Evolutionary conservation across 2,329 filamentous ascomycete genomes (phyloP), one percentile per base, ranked within the genome.

Genomic region (Alternaria sp.): DNA sequence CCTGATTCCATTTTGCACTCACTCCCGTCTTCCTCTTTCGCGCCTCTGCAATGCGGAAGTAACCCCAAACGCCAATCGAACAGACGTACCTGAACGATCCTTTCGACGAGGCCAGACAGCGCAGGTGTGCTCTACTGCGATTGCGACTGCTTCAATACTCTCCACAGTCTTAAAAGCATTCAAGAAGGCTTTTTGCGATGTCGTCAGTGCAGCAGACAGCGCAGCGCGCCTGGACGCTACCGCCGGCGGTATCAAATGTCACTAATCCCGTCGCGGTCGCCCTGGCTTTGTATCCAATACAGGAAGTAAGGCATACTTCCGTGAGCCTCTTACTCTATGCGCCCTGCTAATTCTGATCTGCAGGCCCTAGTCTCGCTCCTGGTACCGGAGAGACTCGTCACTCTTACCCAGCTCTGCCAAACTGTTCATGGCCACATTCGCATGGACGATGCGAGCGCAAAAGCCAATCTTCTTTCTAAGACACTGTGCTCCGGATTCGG

Each of bases 401-500:
- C n/a, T 5, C 19, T 66, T 8, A 57, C 63, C 5, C 58, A 26
- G 12, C 12, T 49, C 2, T 66, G 45, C 11, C 65, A 67, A 43
- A 53, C 44, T 13, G 12, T 63, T 11, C 50, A 65, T 19, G 12
- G 25, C 12, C 40, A 61, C 19, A 57, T 67, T 43, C 60, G 58
- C 2, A 61, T 67, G 57, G 40, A 59, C 21, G 44, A 67, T 44
- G 13, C 54, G 6, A 50, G 28, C 1, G 46, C 55, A 12, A 67
- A 63, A 40, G 45, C 63, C 9, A 67, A 62, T 15, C 23, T 66
- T 12, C 55, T 66, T 13, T 49, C 45, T 3, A 67, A 66, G n/a
- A 66, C 63, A 2, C 45, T 67, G 6, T 67, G 66, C 43, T 56
- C 66, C 6, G 61, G 63, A 13, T 4, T 45, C 4, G 66, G 65